Base-by-base conservation (phyloP, 2,329 filamentous ascomycete species). In the Nothophaeocryptopus gaeumannii region DNA sequence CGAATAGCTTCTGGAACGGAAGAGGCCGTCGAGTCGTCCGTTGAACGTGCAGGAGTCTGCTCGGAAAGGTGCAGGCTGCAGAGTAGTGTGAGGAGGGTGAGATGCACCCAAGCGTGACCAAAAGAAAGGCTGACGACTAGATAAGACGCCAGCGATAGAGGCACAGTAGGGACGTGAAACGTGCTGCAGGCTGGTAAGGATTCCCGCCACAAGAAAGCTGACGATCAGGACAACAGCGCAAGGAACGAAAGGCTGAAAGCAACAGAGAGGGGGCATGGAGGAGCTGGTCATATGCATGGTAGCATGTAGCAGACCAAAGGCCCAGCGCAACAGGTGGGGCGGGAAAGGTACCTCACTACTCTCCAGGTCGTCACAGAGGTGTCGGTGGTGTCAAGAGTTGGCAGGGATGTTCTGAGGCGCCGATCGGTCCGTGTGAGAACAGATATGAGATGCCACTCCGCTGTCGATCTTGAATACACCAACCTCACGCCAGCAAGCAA, bases 171-270 rank as follows among this genome's bases (percentile, higher is more conserved):
- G 46, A 54, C 51, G 33, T 53, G 54, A 56, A 51, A 56, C 54
- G 51, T 47, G 43, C 47, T 50, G 45, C 51, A 45, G 47, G 29
- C 46, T 43, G 26, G 47, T 47, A 40, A 47, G 51, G 45, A 54
- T 52, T 40, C 51, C 54, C 51, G 54, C 54, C 54, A 57, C 54
- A 54, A 51, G 46, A 45, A 45, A 26, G 20, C 20, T 26, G 20
- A 26, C 20, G 20, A 3, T 26, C 20, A 26, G 20, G 20, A 26
- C 20, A 7, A 26, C 20, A 26, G 20, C 47, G 45, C 46, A 39
- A 43, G 40, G 43, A 50, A 47, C 47, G 47, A 50, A 52, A 51
- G 54, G 49, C 51, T 49, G 29, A 50, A 47, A 48, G 45, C 50
- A 45, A 52, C 45, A 40, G 41, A 42, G 47, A 41, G 48, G 20